These are phyloP conservation scores for Macrolepiota fuliginosa DNA, from an alignment of 768 basidiomycete genomes.

Conservation along the genomic window DNA sequence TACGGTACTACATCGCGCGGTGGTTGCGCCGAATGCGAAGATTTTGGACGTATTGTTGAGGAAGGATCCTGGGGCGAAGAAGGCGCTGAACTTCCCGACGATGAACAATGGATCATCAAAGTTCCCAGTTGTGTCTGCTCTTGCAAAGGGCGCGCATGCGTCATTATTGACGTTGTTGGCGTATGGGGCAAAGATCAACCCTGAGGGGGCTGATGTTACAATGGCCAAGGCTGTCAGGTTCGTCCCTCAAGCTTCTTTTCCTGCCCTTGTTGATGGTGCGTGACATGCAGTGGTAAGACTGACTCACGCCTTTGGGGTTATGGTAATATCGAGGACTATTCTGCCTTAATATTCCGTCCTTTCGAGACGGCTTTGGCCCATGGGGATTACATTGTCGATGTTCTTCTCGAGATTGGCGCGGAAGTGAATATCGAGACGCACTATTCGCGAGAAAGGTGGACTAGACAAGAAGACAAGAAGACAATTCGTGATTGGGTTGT, in stretches of 20 bases:
- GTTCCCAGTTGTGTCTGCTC: constrained; percentile 38
- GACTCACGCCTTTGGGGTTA: constrained; percentile 20
- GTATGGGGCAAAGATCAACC: constrained; percentile 35
- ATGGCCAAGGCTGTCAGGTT: constrained; percentile 33
- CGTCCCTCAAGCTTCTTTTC: constrained; percentile 10
- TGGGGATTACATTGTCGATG: constrained; percentile 35
- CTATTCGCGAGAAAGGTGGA: constrained; percentile 19
- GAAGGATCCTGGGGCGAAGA: constrained; percentile 37
- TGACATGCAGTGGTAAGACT: constrained; percentile 15
- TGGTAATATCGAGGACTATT: constrained; percentile 20
- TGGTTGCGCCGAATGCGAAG: constrained; percentile 31
- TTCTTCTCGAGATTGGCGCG: constrained; percentile 37
- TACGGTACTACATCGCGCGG: constrained; percentile 42
- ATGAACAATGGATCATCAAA: constrained; percentile 22
- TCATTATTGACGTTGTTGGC: constrained; percentile 37
- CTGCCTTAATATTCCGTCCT: constrained; percentile 28
- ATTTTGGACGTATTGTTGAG: constrained; percentile 39
- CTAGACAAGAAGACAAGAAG: constrained; percentile 10
- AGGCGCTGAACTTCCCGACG: constrained; percentile 37
- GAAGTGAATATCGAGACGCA: constrained; percentile 31
- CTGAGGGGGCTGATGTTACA: constrained; percentile 34
- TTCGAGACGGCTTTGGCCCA: constrained; percentile 34
- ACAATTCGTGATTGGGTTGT: not conserved
- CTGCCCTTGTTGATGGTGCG: not conserved
- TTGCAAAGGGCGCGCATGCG: constrained; percentile 30